These are phyloP conservation scores for Aphanoascus verrucosus DNA, from an alignment of 2,329 filamentous ascomycete species.

Conservation along the genomic window DNA sequence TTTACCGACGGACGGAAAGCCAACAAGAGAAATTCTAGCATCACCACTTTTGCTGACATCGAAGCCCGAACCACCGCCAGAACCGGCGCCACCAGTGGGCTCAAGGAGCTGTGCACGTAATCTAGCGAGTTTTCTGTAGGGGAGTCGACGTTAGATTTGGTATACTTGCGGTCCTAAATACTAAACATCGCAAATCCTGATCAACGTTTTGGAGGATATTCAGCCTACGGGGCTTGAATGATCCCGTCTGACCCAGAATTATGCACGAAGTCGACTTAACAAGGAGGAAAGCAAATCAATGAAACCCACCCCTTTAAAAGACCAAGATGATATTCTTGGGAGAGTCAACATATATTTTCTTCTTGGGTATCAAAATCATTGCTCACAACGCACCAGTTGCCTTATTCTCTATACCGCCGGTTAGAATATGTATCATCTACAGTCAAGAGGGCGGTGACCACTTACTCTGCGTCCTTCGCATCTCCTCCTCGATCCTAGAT, in stretches of 20 bases:
- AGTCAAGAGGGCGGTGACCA: constrained; percentile 10
- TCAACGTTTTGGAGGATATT: background rate
- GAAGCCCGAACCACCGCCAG: constrained; percentile 68
- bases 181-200: background rate
- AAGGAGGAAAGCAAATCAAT: background rate
- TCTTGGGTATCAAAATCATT: constrained; percentile 1
- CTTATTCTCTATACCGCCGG: constrained; percentile 71
- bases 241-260: background rate
- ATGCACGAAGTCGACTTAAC: background rate
- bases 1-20: constrained; percentile 98
- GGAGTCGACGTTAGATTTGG: background rate
- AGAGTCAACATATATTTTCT: constrained; percentile 27
- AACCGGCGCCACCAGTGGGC: constrained; percentile 66
- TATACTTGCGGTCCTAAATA: background rate
- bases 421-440: constrained; percentile 14
- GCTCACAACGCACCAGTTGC: constrained; percentile 64
- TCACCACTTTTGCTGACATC: constrained; percentile 94
- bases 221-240: background rate
- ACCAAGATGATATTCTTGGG: constrained; percentile 88
- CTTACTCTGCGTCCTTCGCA: constrained; percentile 96
- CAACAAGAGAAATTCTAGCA: constrained; percentile 90
- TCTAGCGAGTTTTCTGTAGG: constrained; percentile 76
- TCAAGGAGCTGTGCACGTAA: constrained; percentile 90
- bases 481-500: constrained; percentile 94
- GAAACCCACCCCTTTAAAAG: constrained; percentile 74